Conservation (phyloP, 495 filamentous ascomycete species). For the Penicillium longicatenatum region DNA sequence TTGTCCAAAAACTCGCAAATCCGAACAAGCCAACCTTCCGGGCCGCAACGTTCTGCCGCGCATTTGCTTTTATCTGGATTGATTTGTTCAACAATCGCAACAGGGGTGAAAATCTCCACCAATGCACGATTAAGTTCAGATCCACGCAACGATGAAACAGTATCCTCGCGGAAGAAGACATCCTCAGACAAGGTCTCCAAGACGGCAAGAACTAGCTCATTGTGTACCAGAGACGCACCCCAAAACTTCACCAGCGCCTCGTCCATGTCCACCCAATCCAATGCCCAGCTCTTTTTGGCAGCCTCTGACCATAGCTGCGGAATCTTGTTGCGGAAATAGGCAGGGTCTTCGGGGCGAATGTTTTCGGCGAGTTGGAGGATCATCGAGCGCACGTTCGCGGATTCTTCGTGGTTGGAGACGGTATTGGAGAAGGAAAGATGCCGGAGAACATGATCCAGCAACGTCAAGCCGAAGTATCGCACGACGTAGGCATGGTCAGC, state of each 20-base stretch:
- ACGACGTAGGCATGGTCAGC: conserved; percentile 72
- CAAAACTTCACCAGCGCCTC: conserved; percentile 77
- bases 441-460: conserved; percentile 84
- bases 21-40: conserved; percentile 85
- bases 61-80: conserved; percentile 67
- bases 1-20: conserved; percentile 72
- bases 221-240: conserved; percentile 70
- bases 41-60: conserved; percentile 66
- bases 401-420: conserved; percentile 64
- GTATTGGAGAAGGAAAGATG: conserved; percentile 73
- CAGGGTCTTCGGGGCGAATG: conserved; percentile 70
- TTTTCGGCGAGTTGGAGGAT: conserved; percentile 76
- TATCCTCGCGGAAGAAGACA: conserved; percentile 87
- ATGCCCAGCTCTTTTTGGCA: conserved; percentile 88
- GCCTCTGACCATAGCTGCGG: conserved; percentile 95
- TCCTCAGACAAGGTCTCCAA: conserved; percentile 95
- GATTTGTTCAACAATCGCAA: conserved; percentile 68
- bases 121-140: conserved; percentile 81
- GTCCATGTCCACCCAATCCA: conserved; percentile 96
- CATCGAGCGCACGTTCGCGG: conserved; percentile 65
- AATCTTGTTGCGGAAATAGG: conserved; percentile 88
- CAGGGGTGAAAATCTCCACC: conserved; percentile 89
- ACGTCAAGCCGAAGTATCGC: conserved; percentile 88
- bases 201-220: conserved; percentile 77
- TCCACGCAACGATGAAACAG: conserved; percentile 77